A percentile compares a stretch with the other conserved stretches of the same genome.
phyloP scores from a whole-genome alignment of 2,329 filamentous ascomycete species.

The Cercospora nicotianae region DNA sequence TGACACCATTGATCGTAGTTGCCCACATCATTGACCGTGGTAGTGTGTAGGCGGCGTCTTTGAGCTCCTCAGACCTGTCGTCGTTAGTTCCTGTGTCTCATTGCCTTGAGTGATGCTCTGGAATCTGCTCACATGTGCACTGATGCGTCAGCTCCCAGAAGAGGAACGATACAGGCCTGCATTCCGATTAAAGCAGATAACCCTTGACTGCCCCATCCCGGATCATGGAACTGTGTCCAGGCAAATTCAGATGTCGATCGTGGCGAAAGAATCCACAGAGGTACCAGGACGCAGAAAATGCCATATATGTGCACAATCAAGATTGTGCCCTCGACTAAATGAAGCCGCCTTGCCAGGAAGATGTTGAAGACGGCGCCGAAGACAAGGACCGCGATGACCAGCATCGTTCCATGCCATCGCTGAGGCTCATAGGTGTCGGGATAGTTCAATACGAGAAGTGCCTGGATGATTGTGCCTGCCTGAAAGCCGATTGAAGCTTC shows the following conservation, averaged over 20 bases:
- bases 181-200: slow-evolving; percentile 47
- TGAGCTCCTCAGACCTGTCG: slow-evolving; percentile 33
- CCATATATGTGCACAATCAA: slow-evolving; percentile 38
- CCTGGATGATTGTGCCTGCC: slow-evolving; percentile 48
- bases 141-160: slow-evolving; percentile 25
- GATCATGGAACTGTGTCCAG: slow-evolving; percentile 19
- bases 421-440: slow-evolving; percentile 41
- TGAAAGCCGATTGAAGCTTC: slow-evolving; percentile 45
- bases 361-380: slow-evolving; percentile 31
- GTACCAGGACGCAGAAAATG: slow-evolving; percentile 27
- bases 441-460: slow-evolving; percentile 45
- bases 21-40: slow-evolving; percentile 29
- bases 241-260: slow-evolving; percentile 24
- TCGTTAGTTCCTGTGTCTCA: slow-evolving; percentile 10
- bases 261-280: slow-evolving; percentile 18
- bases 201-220: slow-evolving; percentile 42
- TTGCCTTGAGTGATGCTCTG: slow-evolving; percentile 5
- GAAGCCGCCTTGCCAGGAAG: slow-evolving; percentile 26
- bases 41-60: slow-evolving; percentile 28
- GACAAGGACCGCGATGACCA: slow-evolving; percentile 33
- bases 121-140: slow-evolving; percentile 17
- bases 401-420: slow-evolving; percentile 47
- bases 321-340: slow-evolving; percentile 30
- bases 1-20: slow-evolving; percentile 20
- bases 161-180: slow-evolving; percentile 12